Base-by-base conservation (phyloP, 345 rosid species). In the Rhodamnia argentea region DNA sequence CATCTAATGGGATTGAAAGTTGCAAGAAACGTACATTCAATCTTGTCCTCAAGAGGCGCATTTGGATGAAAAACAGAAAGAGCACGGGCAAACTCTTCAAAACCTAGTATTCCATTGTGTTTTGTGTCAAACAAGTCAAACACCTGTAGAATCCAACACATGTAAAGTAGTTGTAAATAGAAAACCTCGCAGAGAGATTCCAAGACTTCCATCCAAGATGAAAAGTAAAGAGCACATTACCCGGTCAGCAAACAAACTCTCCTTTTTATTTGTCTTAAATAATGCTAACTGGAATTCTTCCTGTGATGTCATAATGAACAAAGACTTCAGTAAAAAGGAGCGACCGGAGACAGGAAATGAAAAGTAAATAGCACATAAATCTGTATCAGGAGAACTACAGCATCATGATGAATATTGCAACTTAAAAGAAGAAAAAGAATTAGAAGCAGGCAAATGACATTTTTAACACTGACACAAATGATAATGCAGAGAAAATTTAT, bases 21-120 rank as follows among this genome's bases (percentile, higher is more conserved):
- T 20, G 42, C 29, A 56, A 29, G 64, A 24, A 14, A 89, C 93
- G 13, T 92, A 96, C 99, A 96, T 76, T 94, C 94, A 85, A 98
- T 96, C 92, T 98, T 98, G 84, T 95, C 99, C 9, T 98, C 99
- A 85, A 94, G 93, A 70, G 98, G 98, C 2, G 99, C 98, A 84
- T 94, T 96, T 82, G 99, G 99, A 91, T 98, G 99, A 87, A 98
- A 98, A 59, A 98, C 99, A 5, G 99, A 98, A 51, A 98, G 96
- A 78, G 99, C 99, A 86, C 97, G 98, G 13, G 99, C 99, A 92
- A 97, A 97, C 91, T 97, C 99, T 91, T 95, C 99, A 76, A 97
- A 97, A 60, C 99, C 99, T 23, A 97, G 92, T 76, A 97, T 95
- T 84, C 99, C 99, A 92, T 95, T 96, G 88, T 97, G 99, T 87